A percentile compares a stretch with the other conserved stretches of the same genome.
Evolutionary conservation across 805 yeast species (phyloP).

Genomic region (Metschnikowia borealis): DNA sequence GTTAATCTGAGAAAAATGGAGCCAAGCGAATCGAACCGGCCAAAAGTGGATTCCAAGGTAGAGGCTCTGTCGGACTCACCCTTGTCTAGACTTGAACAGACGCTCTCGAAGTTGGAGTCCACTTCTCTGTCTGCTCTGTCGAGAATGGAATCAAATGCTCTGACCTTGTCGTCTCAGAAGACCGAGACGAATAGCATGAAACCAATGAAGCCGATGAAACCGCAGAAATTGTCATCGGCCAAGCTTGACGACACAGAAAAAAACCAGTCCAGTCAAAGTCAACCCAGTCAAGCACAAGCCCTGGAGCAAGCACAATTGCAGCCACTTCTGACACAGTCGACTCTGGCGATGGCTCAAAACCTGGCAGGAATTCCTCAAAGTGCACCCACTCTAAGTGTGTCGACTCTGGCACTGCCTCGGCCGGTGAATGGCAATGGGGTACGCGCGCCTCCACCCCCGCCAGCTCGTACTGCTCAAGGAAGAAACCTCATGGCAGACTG

Average conservation of each 20-base stretch:
- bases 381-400: too few relatives aligned
- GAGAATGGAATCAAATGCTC: background rate
- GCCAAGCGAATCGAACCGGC: too few relatives aligned
- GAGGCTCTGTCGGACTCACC: too few relatives aligned
- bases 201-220: conserved; percentile 19
- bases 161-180: background rate
- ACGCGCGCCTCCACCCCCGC: conserved; percentile 14
- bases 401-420: too few relatives aligned
- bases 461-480: conserved; percentile 11
- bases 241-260: conserved; percentile 8
- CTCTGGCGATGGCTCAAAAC: background rate
- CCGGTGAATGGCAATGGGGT: background rate
- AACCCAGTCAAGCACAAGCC: too few relatives aligned
- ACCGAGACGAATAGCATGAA: conserved; percentile 14
- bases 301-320: too few relatives aligned
- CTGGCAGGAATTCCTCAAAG: too few relatives aligned
- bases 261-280: background rate
- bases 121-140: background rate
- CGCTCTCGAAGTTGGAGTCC: too few relatives aligned
- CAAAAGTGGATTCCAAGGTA: too few relatives aligned
- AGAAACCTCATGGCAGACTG: conserved; percentile 39
- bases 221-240: conserved; percentile 13
- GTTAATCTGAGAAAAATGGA: background rate
- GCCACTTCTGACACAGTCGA: too few relatives aligned
- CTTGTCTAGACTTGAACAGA: too few relatives aligned